Conservation (phyloP, 352 stramenopile species). For the Lagenidium sp. region DNA sequence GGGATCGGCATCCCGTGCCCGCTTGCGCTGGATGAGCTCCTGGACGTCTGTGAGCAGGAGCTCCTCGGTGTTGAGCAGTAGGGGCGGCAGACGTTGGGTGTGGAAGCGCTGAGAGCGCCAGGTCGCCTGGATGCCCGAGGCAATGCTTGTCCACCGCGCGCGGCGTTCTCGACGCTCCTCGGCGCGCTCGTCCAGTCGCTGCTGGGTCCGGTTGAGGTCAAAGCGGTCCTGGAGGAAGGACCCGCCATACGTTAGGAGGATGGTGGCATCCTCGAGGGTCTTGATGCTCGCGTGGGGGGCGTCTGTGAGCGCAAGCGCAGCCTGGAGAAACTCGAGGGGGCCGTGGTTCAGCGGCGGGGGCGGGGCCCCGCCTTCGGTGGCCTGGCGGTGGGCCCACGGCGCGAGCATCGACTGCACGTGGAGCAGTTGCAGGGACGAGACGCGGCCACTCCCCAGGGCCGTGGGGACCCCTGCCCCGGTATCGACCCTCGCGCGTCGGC, state of each 20-base stretch:
- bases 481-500: too few relatives aligned
- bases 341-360: constrained; percentile 16
- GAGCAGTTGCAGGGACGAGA: constrained; percentile 20
- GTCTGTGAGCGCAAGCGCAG: constrained; percentile 4
- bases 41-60: constrained; percentile 32
- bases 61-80: constrained; percentile 25
- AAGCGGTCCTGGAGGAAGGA: constrained; percentile 22
- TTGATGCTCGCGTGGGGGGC: constrained; percentile 6
- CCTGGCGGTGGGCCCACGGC: constrained; percentile 12
- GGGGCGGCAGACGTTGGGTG: constrained; percentile 25
- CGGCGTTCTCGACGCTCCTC: constrained; percentile 10
- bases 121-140: constrained; percentile 12
- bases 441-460: too few relatives aligned
- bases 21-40: constrained; percentile 10
- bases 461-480: too few relatives aligned
- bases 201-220: background rate
- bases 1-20: constrained; percentile 1
- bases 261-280: constrained; percentile 34
- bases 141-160: background rate
- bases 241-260: constrained; percentile 33
- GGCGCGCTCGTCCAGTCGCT: constrained; percentile 1
- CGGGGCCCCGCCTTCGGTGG: constrained; percentile 10
- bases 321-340: constrained; percentile 9
- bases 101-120: constrained; percentile 39
- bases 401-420: constrained; percentile 12